These are phyloP conservation scores for Heteromeles arbutifolia DNA, from an alignment of 306 rosid genomes.

Conservation along the genomic window DNA sequence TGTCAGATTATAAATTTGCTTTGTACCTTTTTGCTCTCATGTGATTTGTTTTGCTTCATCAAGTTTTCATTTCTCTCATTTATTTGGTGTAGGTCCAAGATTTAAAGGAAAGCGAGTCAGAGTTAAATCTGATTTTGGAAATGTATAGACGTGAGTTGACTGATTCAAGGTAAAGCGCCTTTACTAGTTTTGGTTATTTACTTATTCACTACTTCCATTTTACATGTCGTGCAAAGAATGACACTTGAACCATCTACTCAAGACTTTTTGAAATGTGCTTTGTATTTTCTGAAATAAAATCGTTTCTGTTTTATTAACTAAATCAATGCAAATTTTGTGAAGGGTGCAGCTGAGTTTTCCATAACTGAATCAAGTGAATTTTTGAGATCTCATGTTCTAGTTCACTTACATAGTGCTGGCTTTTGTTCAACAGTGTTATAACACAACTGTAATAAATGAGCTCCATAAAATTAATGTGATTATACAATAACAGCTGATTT, in stretches of 20 bases:
- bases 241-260: not conserved
- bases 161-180: conserved; percentile 66
- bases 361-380: not conserved
- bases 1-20: not conserved
- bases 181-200: not conserved
- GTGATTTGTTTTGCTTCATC: not conserved
- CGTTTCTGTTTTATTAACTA: not conserved
- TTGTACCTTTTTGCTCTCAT: not conserved
- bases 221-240: not conserved
- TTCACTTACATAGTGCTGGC: not conserved
- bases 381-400: not conserved
- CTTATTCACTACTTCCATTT: not conserved
- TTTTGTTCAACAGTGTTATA: not conserved
- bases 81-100: conserved; percentile 56
- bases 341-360: not conserved
- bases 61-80: not conserved
- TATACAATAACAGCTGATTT: not conserved
- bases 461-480: not conserved
- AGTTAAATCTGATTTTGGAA: conserved; percentile 64
- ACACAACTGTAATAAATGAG: not conserved
- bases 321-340: not conserved
- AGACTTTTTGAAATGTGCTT: not conserved
- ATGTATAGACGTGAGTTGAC: conserved; percentile 83
- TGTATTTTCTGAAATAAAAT: not conserved
- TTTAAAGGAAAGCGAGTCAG: conserved; percentile 44